These are phyloP conservation scores for Raphidocelis subcapitata DNA, from an alignment of 139 green algal species.

Conservation along the genomic window DNA sequence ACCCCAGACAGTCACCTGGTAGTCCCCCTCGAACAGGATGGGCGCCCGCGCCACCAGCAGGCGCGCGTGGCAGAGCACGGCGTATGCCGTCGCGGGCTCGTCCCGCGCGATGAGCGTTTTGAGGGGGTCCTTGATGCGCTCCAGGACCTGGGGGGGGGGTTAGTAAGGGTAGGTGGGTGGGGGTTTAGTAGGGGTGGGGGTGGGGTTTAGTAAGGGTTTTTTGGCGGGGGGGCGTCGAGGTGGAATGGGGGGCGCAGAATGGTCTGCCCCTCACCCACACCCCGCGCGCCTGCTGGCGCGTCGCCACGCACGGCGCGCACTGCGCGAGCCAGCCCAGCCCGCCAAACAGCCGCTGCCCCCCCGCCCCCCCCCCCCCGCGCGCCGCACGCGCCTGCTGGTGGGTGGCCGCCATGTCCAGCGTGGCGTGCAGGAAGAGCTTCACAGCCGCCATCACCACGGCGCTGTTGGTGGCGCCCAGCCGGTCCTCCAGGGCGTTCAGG, in stretches of 20 bases:
- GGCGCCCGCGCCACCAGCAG: slow-evolving; percentile 82
- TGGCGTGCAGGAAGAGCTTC: slow-evolving; percentile 94
- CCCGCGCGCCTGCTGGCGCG: too few relatives aligned
- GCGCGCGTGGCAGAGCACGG: slow-evolving; percentile 85
- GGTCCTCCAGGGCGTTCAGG: slow-evolving; percentile 95
- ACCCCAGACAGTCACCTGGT: too few relatives aligned
- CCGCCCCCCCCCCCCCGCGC: background rate
- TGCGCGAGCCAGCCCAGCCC: too few relatives aligned
- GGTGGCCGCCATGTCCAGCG: slow-evolving; percentile 79
- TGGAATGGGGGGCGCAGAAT: too few relatives aligned
- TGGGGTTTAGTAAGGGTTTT: too few relatives aligned
- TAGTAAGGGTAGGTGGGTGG: too few relatives aligned
- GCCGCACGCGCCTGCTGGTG: slow-evolving; percentile 75
- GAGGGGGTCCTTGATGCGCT: slow-evolving; percentile 89
- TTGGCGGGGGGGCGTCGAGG: too few relatives aligned
- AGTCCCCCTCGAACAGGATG: slow-evolving; percentile 62
- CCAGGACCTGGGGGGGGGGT: slow-evolving; percentile 72
- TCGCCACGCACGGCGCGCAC: too few relatives aligned
- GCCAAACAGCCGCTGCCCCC: background rate
- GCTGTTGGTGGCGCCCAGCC: slow-evolving; percentile 83
- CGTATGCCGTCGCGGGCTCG: slow-evolving; percentile 76
- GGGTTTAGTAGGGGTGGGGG: too few relatives aligned
- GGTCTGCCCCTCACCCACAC: too few relatives aligned
- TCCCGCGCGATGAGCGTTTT: slow-evolving; percentile 79
- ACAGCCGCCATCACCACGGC: slow-evolving; percentile 89